A percentile compares a stretch with the other conserved stretches of the same genome.
These are phyloP conservation scores for Coriolopsis trogii DNA, from an alignment of 1,284 basidiomycete species.

Conservation along the genomic window DNA sequence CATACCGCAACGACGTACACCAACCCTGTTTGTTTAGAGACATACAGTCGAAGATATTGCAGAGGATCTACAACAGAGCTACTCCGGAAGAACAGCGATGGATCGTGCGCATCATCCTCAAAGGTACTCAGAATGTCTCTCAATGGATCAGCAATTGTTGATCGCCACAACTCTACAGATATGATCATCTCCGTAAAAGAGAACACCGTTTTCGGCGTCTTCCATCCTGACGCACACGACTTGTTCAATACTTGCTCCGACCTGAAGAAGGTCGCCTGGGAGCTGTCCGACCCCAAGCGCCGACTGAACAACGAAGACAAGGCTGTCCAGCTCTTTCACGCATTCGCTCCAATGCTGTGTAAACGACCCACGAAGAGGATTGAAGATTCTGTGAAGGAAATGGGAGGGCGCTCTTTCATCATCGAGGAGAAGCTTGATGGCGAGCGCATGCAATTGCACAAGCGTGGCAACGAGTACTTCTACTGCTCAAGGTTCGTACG, in stretches of 20 bases:
- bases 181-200: conserved; percentile 85
- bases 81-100: conserved; percentile 88
- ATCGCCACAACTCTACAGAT: conserved; percentile 43
- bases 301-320: conserved; percentile 79
- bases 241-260: conserved; percentile 95
- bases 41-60: conserved; percentile 72
- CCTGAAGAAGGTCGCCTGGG: conserved; percentile 88
- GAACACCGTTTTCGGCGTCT: conserved; percentile 83
- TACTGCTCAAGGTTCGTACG: conserved; percentile 86
- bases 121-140: conserved; percentile 60
- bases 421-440: conserved; percentile 97
- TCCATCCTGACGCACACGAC: conserved; percentile 90
- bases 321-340: conserved; percentile 75
- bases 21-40: too few relatives aligned
- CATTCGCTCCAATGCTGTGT: conserved; percentile 93
- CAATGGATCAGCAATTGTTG: too few relatives aligned
- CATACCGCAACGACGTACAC: too few relatives aligned
- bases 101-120: conserved; percentile 91
- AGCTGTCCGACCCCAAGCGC: conserved; percentile 66
- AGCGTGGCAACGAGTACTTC: conserved; percentile 84
- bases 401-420: conserved; percentile 74
- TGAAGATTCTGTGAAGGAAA: conserved; percentile 81
- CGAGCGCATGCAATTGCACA: conserved; percentile 93
- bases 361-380: conserved; percentile 81
- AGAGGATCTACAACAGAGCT: conserved; percentile 74